These are phyloP conservation scores for Fraxinus angustifolia DNA, from an alignment of 305 asterid species.

Conservation along the genomic window DNA sequence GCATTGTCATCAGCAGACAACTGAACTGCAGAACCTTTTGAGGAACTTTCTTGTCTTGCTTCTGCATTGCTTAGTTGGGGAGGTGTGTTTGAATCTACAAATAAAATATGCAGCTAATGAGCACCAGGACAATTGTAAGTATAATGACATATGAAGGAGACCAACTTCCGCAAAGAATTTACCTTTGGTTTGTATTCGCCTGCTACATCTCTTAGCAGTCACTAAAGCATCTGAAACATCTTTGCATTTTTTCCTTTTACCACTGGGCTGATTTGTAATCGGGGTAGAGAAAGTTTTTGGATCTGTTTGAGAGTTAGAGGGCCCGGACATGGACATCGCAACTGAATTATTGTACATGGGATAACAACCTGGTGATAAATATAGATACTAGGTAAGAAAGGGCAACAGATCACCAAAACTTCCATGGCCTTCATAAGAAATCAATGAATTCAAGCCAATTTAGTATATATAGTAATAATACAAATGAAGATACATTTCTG, in stretches of 20 bases:
- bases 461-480: not conserved
- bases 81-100: constrained; percentile 35
- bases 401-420: not conserved
- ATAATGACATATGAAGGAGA: not conserved
- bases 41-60: constrained; percentile 26
- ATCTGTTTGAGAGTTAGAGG: constrained; percentile 28
- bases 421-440: constrained; percentile 4
- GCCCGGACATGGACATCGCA: constrained; percentile 39
- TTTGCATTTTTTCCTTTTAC: constrained; percentile 56
- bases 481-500: not conserved
- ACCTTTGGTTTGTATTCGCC: constrained; percentile 51
- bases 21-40: constrained; percentile 26
- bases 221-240: constrained; percentile 30
- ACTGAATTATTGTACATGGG: constrained; percentile 42
- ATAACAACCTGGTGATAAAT: constrained; percentile 46
- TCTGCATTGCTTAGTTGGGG: constrained; percentile 34
- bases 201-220: constrained; percentile 55
- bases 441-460: not conserved
- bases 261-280: constrained; percentile 25
- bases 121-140: not conserved
- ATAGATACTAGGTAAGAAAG: not conserved
- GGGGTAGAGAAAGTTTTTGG: constrained; percentile 41
- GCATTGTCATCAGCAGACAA: constrained; percentile 26
- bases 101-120: not conserved
- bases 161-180: constrained; percentile 4